phyloP scores from a whole-genome alignment of 768 basidiomycete genomes.

The Leccinum barrowsii region DNA sequence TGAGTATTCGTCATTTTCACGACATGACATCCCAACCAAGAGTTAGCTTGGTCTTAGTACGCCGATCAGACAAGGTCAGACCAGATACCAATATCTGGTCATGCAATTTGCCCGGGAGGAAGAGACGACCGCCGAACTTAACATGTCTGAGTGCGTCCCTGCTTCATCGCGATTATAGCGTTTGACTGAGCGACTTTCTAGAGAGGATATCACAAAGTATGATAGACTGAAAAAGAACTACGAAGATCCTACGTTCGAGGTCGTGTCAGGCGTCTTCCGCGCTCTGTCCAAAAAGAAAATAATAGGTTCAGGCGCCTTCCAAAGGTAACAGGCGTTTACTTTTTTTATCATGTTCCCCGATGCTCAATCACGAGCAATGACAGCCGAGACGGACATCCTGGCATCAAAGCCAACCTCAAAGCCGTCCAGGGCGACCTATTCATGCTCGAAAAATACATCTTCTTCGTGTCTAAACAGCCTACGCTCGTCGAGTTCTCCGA shows the following conservation, averaged over 20 bases:
- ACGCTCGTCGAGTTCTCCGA: constrained; percentile 86
- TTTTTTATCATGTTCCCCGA: neutral
- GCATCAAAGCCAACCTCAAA: constrained; percentile 98
- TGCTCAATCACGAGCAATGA: neutral
- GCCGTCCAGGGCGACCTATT: constrained; percentile 96
- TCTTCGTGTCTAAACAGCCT: constrained; percentile 97
- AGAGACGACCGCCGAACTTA: constrained; percentile 93
- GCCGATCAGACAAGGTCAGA: constrained; percentile 97
- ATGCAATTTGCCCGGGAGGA: constrained; percentile 98
- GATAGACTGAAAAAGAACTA: constrained; percentile 90
- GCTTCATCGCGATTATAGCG: neutral
- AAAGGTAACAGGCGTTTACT: constrained; percentile 51
- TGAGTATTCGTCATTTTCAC: constrained; percentile 37
- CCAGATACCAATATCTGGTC: constrained; percentile 94
- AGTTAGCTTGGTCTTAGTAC: constrained; percentile 81
- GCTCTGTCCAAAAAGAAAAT: constrained; percentile 90
- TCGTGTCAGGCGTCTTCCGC: constrained; percentile 91
- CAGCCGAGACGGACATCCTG: constrained; percentile 86
- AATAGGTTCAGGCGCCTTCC: constrained; percentile 80
- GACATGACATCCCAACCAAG: constrained; percentile 4
- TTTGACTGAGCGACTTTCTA: constrained; percentile 24
- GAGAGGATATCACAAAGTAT: constrained; percentile 73
- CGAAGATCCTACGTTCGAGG: constrained; percentile 93
- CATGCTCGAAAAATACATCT: constrained; percentile 95
- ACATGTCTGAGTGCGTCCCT: constrained; percentile 77